phyloP scores from a whole-genome alignment of 2,329 filamentous ascomycete species.

The Cladophialophora immunda region DNA sequence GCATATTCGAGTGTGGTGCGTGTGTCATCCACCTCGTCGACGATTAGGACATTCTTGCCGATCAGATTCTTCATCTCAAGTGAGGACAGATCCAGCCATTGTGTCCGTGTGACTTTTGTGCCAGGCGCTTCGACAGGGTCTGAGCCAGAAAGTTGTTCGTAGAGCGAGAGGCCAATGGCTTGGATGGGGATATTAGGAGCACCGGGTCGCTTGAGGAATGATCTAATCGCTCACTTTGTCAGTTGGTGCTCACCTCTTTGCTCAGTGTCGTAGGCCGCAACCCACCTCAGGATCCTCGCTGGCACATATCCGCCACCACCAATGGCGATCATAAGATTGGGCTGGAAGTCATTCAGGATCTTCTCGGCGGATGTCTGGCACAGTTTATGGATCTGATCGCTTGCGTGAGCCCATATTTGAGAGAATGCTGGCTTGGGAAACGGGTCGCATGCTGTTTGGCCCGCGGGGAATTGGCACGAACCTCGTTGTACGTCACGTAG shows the following conservation, averaged over 20 bases:
- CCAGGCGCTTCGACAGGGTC: constrained; percentile 77
- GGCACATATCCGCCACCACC: constrained; percentile 97
- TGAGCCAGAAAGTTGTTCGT: constrained; percentile 78
- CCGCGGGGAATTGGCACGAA: constrained; percentile 54
- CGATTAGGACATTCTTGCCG: constrained; percentile 89
- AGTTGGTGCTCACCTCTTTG: constrained; percentile 1
- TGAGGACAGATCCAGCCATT: constrained; percentile 93
- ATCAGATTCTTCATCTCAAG: constrained; percentile 89
- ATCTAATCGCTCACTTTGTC: constrained; percentile 55
- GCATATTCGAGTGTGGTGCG: constrained; percentile 94
- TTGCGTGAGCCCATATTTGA: constrained; percentile 2
- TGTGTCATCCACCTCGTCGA: constrained; percentile 96
- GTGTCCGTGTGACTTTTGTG: constrained; percentile 94
- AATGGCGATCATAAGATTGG: constrained; percentile 98
- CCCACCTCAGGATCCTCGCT: constrained; percentile 85
- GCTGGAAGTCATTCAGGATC: constrained; percentile 86
- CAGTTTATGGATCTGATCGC: constrained; percentile 86
- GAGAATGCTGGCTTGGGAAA: background rate
- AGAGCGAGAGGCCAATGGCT: constrained; percentile 96
- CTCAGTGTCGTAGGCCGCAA: background rate
- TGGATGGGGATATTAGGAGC: constrained; percentile 97
- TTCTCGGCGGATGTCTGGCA: constrained; percentile 84
- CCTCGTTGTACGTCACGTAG: constrained; percentile 93
- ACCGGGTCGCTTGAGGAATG: constrained; percentile 90
- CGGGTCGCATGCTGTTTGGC: background rate